Percentiles rank a stretch among this genome's conserved stretches.
phyloP scores from a whole-genome alignment of 2,329 filamentous ascomycete genomes.

The Fusarium sp. region DNA sequence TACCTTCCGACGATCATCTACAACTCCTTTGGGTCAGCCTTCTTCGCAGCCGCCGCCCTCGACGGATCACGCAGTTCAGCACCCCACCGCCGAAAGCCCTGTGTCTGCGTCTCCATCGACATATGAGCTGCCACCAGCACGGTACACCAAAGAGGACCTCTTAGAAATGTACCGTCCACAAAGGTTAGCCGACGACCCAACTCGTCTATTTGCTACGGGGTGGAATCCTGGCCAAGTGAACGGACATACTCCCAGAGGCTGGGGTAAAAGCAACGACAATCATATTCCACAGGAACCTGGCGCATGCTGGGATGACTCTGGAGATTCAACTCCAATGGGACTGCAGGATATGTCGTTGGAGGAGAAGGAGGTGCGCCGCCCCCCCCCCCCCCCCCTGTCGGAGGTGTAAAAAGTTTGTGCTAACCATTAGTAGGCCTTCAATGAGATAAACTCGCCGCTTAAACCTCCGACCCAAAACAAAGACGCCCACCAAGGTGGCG shows the following conservation, averaged over 20 bases:
- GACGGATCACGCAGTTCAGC: constrained; percentile 53
- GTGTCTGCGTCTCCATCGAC: constrained; percentile 38
- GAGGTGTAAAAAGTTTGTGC: constrained; percentile 11
- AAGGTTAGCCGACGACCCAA: constrained; percentile 62
- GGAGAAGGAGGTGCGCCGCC: constrained; percentile 66
- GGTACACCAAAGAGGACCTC: constrained; percentile 83
- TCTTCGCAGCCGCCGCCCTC: constrained; percentile 50
- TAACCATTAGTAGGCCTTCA: constrained; percentile 70
- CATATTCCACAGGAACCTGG: constrained; percentile 84
- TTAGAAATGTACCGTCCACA: constrained; percentile 73
- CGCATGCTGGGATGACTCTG: constrained; percentile 86
- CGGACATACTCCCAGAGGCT: constrained; percentile 69
- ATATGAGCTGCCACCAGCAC: constrained; percentile 56
- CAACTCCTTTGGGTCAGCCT: constrained; percentile 59
- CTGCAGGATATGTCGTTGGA: constrained; percentile 73
- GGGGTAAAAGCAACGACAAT: constrained; percentile 81
- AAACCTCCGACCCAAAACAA: constrained; percentile 85
- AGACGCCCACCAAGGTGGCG: constrained; percentile 65
- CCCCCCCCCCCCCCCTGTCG: constrained; percentile 16
- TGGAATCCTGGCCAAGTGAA: constrained; percentile 84
- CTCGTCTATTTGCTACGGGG: constrained; percentile 74
- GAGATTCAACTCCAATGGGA: constrained; percentile 75
- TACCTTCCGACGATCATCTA: constrained; percentile 71
- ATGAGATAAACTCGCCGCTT: constrained; percentile 91
- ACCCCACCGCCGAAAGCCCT: constrained; percentile 49